A percentile compares a stretch with the other conserved stretches of the same genome.
Conservation (phyloP, 768 basidiomycete genomes). For the Krasilnikovozyma curviuscula region DNA sequence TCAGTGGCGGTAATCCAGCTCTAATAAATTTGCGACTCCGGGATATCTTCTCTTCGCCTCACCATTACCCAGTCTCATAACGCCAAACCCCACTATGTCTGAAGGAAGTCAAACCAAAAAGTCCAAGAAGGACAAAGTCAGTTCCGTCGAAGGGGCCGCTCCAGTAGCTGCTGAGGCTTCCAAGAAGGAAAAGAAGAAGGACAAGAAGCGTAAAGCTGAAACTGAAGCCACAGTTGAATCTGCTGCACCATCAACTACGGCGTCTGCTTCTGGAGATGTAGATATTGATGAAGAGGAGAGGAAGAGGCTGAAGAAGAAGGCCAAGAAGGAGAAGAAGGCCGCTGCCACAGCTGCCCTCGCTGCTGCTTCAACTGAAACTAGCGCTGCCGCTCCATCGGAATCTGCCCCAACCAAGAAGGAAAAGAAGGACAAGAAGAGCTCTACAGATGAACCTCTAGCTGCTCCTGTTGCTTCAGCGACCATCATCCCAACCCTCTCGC, state of each 20-base stretch:
- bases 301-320: constrained; percentile 16
- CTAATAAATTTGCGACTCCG: no score
- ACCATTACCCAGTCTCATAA: no score
- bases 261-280: constrained; percentile 12
- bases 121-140: constrained; percentile 12
- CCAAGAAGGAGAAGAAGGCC: constrained; percentile 19
- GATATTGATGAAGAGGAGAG: constrained; percentile 6
- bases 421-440: no score
- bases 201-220: constrained; percentile 18
- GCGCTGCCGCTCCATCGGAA: constrained; percentile 21
- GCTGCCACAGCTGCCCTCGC: constrained; percentile 7
- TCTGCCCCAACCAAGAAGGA: no score
- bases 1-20: no score
- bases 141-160: background rate
- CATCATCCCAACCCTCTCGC: constrained; percentile 7
- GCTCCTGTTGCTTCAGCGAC: background rate
- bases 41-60: no score
- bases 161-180: constrained; percentile 4
- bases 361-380: constrained; percentile 6
- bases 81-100: no score
- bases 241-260: constrained; percentile 13
- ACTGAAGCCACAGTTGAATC: constrained; percentile 9
- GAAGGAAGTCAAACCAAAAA: no score
- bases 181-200: constrained; percentile 18
- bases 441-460: no score